Evolutionary conservation across 2,329 filamentous ascomycete genomes (phyloP), one percentile per base, ranked within the genome.

Genomic region (Claviceps sorghi): DNA sequence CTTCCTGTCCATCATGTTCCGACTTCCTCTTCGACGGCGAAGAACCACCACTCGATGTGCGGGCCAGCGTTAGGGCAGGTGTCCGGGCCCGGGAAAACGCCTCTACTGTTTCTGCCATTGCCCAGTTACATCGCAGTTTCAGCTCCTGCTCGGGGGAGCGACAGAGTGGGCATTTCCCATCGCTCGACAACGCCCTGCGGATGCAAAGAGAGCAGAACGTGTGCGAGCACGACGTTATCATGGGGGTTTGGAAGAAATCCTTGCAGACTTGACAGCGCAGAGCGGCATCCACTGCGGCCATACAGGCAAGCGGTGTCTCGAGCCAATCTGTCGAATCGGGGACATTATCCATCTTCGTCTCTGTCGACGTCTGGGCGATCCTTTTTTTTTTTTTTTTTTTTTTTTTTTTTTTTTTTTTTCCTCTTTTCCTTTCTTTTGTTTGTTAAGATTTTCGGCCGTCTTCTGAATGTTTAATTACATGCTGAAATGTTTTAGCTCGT

Each of bases 201-300:
- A 98, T 97, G 67, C 93, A 98, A 51, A 95, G 72, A 7, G 91
- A 96, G 74, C 93, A 98, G 64, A 98, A 98, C 0, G 93, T 97
- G 65, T 98, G 93, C 51, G 82, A 86, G 70, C 93, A 98, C 1
- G 87, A 86, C 1, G 93, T 98, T 56, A 96, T 84, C 79, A 98
- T 93, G 0, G 93, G 93, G 49, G 89, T 95, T 55, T 82, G 82
- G 72, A 87, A 97, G 69, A 97, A 95, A 67, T 98, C 94, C 66
- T 97, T 97, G 79, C 93, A 98, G 55, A 98, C 86, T 68, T 97
- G 88, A 69, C 93, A 98, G 60, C 93, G 87, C 21, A 98, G 75
- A 3, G 89, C 82, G 55, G 85, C 82, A 63, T 98, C 93, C 56
- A 98, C 79, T 15, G 78, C 72, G 48, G 81, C 74, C 52, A 94